Evolutionary conservation across 2,329 filamentous ascomycete genomes (phyloP), one percentile per base, ranked within the genome.

Genomic region (Trichoderma afroharzianum): DNA sequence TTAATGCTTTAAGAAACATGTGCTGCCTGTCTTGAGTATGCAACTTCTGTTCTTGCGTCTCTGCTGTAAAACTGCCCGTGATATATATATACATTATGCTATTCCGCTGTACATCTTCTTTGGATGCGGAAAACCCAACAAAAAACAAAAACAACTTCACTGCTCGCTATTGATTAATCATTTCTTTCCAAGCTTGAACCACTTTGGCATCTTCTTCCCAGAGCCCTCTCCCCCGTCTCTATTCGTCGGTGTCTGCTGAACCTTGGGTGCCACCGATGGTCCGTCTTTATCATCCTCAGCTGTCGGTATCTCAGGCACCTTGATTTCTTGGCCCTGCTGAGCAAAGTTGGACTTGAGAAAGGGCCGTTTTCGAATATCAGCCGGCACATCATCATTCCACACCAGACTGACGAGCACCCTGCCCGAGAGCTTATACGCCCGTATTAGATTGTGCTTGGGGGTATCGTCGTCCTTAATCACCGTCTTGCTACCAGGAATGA

Each of bases 131-230:
- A 26, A 53, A 30, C 21, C 12, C 57, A 30, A 21, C 21, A 39
- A 6, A 7, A 43, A 43, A 62, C n/a, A 18, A 62, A 39, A 21
- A 15, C 15, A n/a, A 15, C n/a, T 21, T 7, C 32, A 58, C 53
- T 21, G 26, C 55, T 68, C 53, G 64, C 33, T 68, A n/a, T 12
- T 36, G 8, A 15, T 26, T 12, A 15, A 18, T 74, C 70, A 92
- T 83, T 93, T 94, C 86, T 93, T 94, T 8, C 88, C 89, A 70
- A 92, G 81, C 80, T 92, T 92, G 53, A 95, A 81, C 88, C 92
- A 93, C 79, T 93, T 94, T 24, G 92, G 91, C 72, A 86, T 73
- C 75, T 85, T 85, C 80, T 85, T 87, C 12, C 76, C 79, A 68
- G 82, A 77, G 66, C 81, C 79, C 53, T 82, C 81, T 12, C 79